phyloP scores from a whole-genome alignment of 2,329 filamentous ascomycete species.

The Aciculosporium take region DNA sequence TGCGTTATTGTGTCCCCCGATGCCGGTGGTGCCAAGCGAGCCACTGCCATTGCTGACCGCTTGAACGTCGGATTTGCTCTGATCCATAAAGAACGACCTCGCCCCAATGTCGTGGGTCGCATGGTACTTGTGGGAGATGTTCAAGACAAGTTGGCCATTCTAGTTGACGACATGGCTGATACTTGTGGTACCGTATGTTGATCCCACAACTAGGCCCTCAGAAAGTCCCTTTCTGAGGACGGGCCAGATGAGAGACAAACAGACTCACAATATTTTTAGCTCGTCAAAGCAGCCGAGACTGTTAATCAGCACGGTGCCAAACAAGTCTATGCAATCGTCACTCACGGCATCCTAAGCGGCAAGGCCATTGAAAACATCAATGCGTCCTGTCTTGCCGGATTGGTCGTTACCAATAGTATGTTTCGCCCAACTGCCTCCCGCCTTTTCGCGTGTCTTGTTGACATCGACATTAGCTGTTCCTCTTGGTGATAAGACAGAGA shows the following conservation, averaged over 20 bases:
- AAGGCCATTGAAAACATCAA: constrained; percentile 81
- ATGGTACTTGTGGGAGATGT: constrained; percentile 95
- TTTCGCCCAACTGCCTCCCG: background rate
- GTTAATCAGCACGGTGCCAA: constrained; percentile 76
- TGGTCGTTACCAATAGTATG: constrained; percentile 77
- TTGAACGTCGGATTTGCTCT: constrained; percentile 83
- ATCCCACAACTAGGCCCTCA: background rate
- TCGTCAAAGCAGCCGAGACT: constrained; percentile 73
- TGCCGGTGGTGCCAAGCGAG: constrained; percentile 86
- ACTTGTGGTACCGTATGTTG: constrained; percentile 61
- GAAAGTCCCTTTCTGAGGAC: background rate
- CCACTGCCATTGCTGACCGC: constrained; percentile 83
- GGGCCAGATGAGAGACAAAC: background rate
- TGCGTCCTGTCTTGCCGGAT: constrained; percentile 56
- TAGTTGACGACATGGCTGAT: constrained; percentile 97
- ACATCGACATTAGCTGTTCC: constrained; percentile 20
- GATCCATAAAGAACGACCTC: constrained; percentile 90
- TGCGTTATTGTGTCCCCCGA: constrained; percentile 92
- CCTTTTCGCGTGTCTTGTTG: constrained; percentile 8
- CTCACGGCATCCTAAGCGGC: constrained; percentile 80
- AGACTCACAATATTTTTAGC: constrained; percentile 13
- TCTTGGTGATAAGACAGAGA: constrained; percentile 61
- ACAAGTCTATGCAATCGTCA: constrained; percentile 88
- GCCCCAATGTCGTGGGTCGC: constrained; percentile 72
- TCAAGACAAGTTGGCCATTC: constrained; percentile 77